Evolutionary conservation across 2,329 filamentous ascomycete species (phyloP).

Genomic region (Xylaria sp.): DNA sequence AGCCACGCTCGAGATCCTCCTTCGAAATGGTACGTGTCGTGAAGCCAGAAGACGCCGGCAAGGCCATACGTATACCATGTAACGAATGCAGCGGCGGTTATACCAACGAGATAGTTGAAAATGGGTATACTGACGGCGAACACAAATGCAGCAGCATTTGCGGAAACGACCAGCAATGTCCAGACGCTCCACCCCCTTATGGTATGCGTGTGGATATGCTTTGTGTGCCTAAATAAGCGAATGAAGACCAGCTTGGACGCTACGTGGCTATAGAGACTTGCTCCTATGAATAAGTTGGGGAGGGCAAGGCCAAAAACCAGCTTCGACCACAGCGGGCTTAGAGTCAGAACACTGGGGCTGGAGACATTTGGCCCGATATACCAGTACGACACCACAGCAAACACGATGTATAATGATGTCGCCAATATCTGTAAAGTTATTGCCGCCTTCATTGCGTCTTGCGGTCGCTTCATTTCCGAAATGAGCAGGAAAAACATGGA

Average conservation of each 20-base stretch:
- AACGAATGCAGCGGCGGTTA: constrained; percentile 61
- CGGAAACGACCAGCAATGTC: constrained; percentile 56
- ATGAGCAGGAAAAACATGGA: constrained; percentile 66
- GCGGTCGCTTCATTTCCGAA: constrained; percentile 62
- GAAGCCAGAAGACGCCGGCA: constrained; percentile 62
- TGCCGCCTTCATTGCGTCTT: constrained; percentile 62
- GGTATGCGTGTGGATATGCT: constrained; percentile 60
- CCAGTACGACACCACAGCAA: constrained; percentile 61
- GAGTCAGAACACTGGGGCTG: constrained; percentile 59
- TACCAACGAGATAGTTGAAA: constrained; percentile 63
- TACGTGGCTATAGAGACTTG: constrained; percentile 60
- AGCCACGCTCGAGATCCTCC: constrained; percentile 53
- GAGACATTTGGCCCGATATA: constrained; percentile 59
- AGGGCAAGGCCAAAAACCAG: constrained; percentile 61
- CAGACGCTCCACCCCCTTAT: constrained; percentile 58
- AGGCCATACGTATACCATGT: constrained; percentile 65
- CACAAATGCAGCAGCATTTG: constrained; percentile 57
- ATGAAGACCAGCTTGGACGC: constrained; percentile 63
- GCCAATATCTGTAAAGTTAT: constrained; percentile 61
- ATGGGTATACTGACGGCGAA: constrained; percentile 61
- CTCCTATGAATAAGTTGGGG: constrained; percentile 62
- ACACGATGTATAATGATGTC: constrained; percentile 61
- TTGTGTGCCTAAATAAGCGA: constrained; percentile 56
- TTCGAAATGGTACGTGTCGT: constrained; percentile 57
- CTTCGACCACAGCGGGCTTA: constrained; percentile 58